A percentile compares a stretch with the other conserved stretches of the same genome.
These are phyloP conservation scores for Trichosanthes cucumerina DNA, from an alignment of 306 rosid genomes.

Conservation along the genomic window DNA sequence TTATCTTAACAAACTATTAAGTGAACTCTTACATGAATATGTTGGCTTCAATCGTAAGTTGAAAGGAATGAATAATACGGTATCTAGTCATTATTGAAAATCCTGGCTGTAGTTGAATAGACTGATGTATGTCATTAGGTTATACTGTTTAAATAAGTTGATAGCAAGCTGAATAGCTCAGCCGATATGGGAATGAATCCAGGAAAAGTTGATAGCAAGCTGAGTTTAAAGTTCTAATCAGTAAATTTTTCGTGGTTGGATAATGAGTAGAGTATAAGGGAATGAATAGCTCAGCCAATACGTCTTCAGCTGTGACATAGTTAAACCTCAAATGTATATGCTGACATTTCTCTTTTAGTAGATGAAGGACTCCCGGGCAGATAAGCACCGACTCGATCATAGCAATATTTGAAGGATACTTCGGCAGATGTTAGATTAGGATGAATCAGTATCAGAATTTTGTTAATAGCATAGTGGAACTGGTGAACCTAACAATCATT, in stretches of 20 bases:
- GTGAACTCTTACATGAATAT: not conserved
- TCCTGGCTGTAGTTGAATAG: not conserved
- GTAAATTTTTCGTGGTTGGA: not conserved
- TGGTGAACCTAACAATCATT: constrained; percentile 16
- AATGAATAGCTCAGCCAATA: not conserved
- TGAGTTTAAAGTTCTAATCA: not conserved
- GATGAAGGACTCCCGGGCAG: not conserved
- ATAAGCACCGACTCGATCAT: not conserved
- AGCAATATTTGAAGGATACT: not conserved
- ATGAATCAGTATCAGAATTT: not conserved
- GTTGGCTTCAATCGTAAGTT: not conserved
- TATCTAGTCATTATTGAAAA: not conserved
- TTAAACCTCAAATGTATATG: not conserved
- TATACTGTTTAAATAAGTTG: not conserved
- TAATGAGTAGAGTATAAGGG: not conserved
- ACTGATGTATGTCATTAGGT: not conserved
- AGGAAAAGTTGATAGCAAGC: not conserved
- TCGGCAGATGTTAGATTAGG: not conserved
- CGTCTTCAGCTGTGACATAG: not conserved
- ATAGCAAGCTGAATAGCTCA: not conserved
- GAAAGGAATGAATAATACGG: not conserved
- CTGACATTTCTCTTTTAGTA: not conserved
- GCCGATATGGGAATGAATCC: too few relatives aligned
- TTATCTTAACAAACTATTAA: not conserved
- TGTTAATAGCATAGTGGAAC: constrained; percentile 12